These are phyloP conservation scores for Silene vulgaris DNA, from an alignment of 179 eudicot genomes.

Conservation along the genomic window DNA sequence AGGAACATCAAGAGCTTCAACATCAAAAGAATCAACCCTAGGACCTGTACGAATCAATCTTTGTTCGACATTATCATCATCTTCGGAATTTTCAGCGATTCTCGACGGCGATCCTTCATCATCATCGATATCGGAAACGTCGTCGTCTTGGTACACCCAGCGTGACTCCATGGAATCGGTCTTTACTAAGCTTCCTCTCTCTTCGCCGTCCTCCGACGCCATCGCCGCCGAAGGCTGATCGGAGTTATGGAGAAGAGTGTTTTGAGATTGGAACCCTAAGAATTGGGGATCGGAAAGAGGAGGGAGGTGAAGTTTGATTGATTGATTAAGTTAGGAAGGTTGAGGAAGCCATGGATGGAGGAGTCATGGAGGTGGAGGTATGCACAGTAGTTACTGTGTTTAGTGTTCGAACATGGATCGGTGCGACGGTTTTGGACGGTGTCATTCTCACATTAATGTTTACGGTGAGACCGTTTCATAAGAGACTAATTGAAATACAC, in stretches of 20 bases:
- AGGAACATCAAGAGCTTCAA: constrained; percentile 88
- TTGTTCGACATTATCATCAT: constrained; percentile 59
- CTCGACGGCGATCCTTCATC: constrained; percentile 18
- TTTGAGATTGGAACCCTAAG: neutral
- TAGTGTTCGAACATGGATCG: neutral
- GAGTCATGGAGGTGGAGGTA: neutral
- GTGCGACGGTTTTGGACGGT: no score
- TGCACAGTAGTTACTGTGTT: neutral
- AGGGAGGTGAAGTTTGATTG: neutral
- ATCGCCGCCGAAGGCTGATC: neutral
- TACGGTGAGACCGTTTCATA: no score
- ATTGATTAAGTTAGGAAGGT: neutral
- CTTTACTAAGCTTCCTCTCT: constrained; percentile 23
- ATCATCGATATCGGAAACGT: constrained; percentile 13
- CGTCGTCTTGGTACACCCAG: constrained; percentile 20
- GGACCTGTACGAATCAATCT: constrained; percentile 81
- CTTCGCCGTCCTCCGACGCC: constrained; percentile 23
- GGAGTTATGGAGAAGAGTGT: neutral
- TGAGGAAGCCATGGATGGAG: neutral
- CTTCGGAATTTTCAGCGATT: constrained; percentile 46
- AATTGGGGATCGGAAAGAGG: neutral
- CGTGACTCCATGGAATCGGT: constrained; percentile 26
- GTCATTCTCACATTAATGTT: no score
- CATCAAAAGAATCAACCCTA: constrained; percentile 83
- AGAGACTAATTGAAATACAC: no score